Evolutionary conservation across 345 rosid genomes (phyloP), one percentile per base, ranked within the genome.

Genomic region (Laguncularia racemosa): DNA sequence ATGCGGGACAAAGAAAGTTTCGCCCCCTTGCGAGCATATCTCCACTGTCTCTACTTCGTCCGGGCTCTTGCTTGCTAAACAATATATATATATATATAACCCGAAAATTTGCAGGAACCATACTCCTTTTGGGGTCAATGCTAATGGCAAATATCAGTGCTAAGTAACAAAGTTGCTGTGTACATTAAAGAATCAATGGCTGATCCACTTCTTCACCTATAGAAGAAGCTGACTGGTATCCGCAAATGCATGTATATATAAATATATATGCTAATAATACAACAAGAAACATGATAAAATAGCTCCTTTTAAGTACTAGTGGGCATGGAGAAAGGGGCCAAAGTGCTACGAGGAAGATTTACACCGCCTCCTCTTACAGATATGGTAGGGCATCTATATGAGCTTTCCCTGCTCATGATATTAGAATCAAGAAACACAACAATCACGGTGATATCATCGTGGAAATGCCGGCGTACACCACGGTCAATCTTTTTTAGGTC

Each of bases 401-500:
- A 53, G 70, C 79, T 71, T 5, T 73, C 92, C 70, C 76, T 75
- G 79, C 85, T 81, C 71, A 76, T 65, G 2, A 77, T 55, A 64
- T 67, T 79, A n/a, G 97, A 71, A 73, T 88, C 89, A 10, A 91
- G 83, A 70, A 86, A 91, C 75, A 88, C 72, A 5, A 91, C 90
- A 0, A 84, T 62, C 62, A 89, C 96, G 2, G 98, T 88, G 53
- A 84, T 89, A 74, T 91, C 98, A 48, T 91, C 98, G 47, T 91
- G 98, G 88, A 91, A 91, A 82, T 85, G 92, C 16, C 98, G 71
- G 13, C 98, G 68, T 5, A 91, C 96, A 0, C 96, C 96, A 4
- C 96, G 86, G 73, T 91, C 96, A 3, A 91, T 91, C 86, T 83
- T 86, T 73, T 91, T 91, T 75, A 91, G 69, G 82, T 91, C 98